Conservation (phyloP, 768 basidiomycete species). For the Lactarius pseudohatsudake region DNA sequence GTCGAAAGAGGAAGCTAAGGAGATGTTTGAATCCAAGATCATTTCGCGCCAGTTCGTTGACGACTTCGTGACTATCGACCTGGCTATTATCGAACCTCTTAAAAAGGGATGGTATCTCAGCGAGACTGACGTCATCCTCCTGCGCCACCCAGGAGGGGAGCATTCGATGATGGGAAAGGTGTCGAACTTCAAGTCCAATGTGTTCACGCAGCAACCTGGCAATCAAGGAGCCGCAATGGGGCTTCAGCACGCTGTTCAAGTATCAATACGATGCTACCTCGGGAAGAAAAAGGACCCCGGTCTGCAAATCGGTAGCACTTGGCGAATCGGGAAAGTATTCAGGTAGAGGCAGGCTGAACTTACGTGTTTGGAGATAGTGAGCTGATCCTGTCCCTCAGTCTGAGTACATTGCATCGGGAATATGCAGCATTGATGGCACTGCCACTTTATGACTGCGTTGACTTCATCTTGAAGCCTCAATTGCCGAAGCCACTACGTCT, state of each 20-base stretch:
- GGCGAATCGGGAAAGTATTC: slow-evolving; percentile 77
- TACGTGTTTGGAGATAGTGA: neutral
- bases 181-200: slow-evolving; percentile 43
- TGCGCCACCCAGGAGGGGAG: slow-evolving; percentile 57
- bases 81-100: slow-evolving; percentile 56
- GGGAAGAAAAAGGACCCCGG: slow-evolving; percentile 50
- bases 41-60: slow-evolving; percentile 69
- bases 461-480: slow-evolving; percentile 69
- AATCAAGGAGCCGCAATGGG: slow-evolving; percentile 52
- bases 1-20: slow-evolving; percentile 65
- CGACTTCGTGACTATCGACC: slow-evolving; percentile 80
- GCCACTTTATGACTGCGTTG: slow-evolving; percentile 76
- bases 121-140: slow-evolving; percentile 85
- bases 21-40: slow-evolving; percentile 61
- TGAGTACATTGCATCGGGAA: slow-evolving; percentile 91
- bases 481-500: slow-evolving; percentile 49
- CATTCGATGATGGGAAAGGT: slow-evolving; percentile 73
- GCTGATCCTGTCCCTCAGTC: slow-evolving; percentile 44
- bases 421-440: slow-evolving; percentile 83
- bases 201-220: slow-evolving; percentile 54
- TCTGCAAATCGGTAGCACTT: slow-evolving; percentile 61
- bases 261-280: slow-evolving; percentile 32
- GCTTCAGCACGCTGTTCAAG: slow-evolving; percentile 23
- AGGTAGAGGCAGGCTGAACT: slow-evolving; percentile 51
- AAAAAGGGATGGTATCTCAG: slow-evolving; percentile 70